These are phyloP conservation scores for Singerocomus rubriflavus DNA, from an alignment of 1,284 basidiomycete species.

Conservation along the genomic window DNA sequence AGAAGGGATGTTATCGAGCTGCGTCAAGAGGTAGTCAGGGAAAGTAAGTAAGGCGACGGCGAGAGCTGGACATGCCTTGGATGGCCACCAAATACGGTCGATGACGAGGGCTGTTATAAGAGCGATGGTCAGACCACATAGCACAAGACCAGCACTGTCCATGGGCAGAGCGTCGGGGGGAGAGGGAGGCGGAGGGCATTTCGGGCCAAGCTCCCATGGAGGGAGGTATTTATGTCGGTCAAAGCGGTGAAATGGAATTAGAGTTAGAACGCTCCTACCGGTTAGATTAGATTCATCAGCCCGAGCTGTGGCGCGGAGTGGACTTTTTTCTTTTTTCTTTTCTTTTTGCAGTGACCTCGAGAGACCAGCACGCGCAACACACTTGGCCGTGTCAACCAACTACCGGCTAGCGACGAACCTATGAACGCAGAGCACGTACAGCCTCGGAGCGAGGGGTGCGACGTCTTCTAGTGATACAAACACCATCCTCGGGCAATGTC, in stretches of 20 bases:
- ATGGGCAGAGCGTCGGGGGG: constrained; percentile 22
- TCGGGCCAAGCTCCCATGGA: constrained; percentile 19
- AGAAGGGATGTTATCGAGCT: constrained; percentile 36
- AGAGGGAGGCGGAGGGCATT: constrained; percentile 30
- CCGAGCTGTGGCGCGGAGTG: constrained; percentile 21
- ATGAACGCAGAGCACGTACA: too few relatives aligned
- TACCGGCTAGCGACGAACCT: constrained; percentile 1
- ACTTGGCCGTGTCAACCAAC: constrained; percentile 27
- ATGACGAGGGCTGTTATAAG: constrained; percentile 14
- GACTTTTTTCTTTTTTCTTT: constrained; percentile 3
- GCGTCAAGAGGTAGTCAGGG: constrained; percentile 1
- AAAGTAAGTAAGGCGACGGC: background rate
- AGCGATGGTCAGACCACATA: constrained; percentile 21
- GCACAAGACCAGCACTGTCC: constrained; percentile 23
- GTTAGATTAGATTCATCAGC: constrained; percentile 30
- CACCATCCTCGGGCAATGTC: background rate
- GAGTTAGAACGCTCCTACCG: constrained; percentile 28
- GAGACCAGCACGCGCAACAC: too few relatives aligned
- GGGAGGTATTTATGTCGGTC: constrained; percentile 32
- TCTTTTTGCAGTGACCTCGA: too few relatives aligned
- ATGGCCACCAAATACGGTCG: constrained; percentile 23
- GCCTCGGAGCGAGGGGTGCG: too few relatives aligned
- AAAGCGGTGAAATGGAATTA: constrained; percentile 27
- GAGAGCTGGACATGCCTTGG: constrained; percentile 22
- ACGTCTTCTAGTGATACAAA: background rate